Conservation (phyloP, 1,284 basidiomycete genomes). For the Fomitopsis betulina region DNA sequence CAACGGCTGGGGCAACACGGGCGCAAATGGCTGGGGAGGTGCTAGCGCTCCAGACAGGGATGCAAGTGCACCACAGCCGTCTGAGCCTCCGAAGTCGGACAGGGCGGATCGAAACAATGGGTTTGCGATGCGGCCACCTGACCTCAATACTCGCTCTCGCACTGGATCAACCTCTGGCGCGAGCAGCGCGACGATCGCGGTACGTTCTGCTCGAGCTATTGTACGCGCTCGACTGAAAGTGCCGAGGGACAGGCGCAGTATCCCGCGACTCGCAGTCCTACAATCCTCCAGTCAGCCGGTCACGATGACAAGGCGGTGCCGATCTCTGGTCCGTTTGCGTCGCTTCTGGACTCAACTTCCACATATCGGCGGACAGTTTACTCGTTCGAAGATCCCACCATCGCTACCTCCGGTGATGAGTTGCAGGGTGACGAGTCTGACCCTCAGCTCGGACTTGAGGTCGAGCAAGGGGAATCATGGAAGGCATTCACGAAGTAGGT, state of each 20-base stretch:
- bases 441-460: background rate
- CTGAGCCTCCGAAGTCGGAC: background rate
- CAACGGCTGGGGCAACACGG: background rate
- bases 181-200: background rate
- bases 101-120: background rate
- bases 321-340: background rate
- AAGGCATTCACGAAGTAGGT: slow-evolving; percentile 12
- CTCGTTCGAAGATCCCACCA: background rate
- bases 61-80: background rate
- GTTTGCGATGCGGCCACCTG: background rate
- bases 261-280: background rate
- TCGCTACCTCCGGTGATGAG: background rate
- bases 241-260: background rate
- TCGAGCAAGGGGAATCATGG: slow-evolving; percentile 5
- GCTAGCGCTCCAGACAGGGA: background rate
- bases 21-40: background rate
- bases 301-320: background rate
- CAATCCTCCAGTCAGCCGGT: background rate
- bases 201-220: too few relatives aligned
- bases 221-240: background rate
- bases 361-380: background rate
- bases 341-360: background rate
- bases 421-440: background rate
- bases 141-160: background rate
- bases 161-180: background rate